Percentiles rank a stretch among this genome's conserved stretches.
These are phyloP conservation scores for Paracamarosporium sp. DNA, from an alignment of 2,329 filamentous ascomycete genomes.

Conservation along the genomic window DNA sequence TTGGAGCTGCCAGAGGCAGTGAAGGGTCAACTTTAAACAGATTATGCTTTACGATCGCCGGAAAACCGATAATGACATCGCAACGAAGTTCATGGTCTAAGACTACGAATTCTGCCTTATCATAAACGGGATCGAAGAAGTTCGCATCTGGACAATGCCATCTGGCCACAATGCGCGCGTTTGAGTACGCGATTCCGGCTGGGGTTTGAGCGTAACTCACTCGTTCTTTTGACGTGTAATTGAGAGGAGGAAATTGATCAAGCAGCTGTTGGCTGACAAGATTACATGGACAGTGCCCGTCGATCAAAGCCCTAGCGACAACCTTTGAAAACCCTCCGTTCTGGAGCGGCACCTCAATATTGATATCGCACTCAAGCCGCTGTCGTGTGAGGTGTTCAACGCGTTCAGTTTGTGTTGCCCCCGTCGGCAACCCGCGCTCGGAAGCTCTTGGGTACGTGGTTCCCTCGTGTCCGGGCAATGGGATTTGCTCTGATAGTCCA, in stretches of 20 bases:
- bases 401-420: too few species aligned
- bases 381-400: not conserved
- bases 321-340: not conserved
- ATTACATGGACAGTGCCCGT: not conserved
- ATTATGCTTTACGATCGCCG: not conserved
- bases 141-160: not conserved
- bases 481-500: too few species aligned
- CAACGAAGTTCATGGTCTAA: not conserved
- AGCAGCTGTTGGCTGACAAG: not conserved
- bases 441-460: too few species aligned
- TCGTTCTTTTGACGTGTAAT: not conserved
- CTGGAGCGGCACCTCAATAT: not conserved
- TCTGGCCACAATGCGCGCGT: not conserved
- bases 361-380: not conserved
- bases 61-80: not conserved
- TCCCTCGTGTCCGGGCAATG: too few species aligned
- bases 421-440: too few species aligned
- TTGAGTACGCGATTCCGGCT: not conserved
- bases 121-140: not conserved
- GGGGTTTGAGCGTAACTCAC: not conserved
- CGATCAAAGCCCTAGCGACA: not conserved
- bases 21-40: not conserved
- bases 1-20: not conserved
- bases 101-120: not conserved
- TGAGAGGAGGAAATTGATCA: not conserved